Base-by-base conservation (phyloP, 116 monocot species). In the Dioscorea cayenensis region DNA sequence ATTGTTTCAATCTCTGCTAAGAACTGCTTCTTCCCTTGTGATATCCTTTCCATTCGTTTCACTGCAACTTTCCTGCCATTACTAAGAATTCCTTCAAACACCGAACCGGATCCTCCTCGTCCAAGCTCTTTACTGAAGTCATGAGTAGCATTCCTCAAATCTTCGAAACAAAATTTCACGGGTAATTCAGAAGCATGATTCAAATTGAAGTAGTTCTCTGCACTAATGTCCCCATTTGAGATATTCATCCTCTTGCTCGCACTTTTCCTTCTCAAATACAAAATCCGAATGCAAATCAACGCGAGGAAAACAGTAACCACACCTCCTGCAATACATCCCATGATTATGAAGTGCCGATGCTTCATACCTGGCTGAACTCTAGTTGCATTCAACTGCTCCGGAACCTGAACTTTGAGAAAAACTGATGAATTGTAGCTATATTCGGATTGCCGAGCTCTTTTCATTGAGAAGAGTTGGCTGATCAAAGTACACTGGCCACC, bases 21-120 rank as follows among this genome's bases (percentile, higher is more conserved):
- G 60, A 78, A 78, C 21, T 78, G 66, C 14, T 49, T 66, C 14
- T 60, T 59, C 12, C 78, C 66, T 38, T 67, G 78, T 0, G 17
- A 59, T 36, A 20, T 29, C 20, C 51, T 49, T 4, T 72, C 67
- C 5, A 78, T 29, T 14, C 28, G 27, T n/a, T 78, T 78, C 50
- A 78, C 67, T 28, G 78, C 78, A 12, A 78, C 27, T 35, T 14
- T 43, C 0, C 12, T 36, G 21, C 65, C 71, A 28, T 58, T 28
- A 6, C 16, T 60, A 0, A 73, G 28, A 14, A 27, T 50, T 49
- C 73, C 79, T 19, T 73, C 73, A 10, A 61, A 79, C 12, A 79
- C 73, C 51, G 67, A 20, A 12, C 68, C 78, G 27, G 73, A 79
- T 19, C 79, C 79, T 21, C 79, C 79, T 20, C 51, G 8, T 23